These are phyloP conservation scores for Penicillium freii DNA, from an alignment of 2,329 filamentous ascomycete species.

Conservation along the genomic window DNA sequence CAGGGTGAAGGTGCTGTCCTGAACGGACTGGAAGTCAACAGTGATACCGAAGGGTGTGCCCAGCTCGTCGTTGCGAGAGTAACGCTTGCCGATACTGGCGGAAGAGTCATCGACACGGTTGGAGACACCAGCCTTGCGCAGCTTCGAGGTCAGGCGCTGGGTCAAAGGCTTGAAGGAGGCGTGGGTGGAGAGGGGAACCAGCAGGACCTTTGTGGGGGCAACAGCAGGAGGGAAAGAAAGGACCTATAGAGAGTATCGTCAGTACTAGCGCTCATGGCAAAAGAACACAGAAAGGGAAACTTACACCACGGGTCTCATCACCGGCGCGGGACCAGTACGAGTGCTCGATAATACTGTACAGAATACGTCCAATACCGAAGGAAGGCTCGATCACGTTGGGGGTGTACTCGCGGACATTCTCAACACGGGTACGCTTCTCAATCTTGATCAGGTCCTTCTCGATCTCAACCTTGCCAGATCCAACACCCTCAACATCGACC, in stretches of 20 bases:
- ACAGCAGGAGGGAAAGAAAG: slow-evolving; percentile 73
- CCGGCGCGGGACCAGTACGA: slow-evolving; percentile 87
- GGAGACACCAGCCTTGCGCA: slow-evolving; percentile 74
- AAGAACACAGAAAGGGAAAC: slow-evolving; percentile 37
- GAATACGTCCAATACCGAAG: slow-evolving; percentile 91
- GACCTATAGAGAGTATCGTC: slow-evolving; percentile 47
- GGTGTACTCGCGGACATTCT: slow-evolving; percentile 85
- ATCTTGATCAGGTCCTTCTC: slow-evolving; percentile 77
- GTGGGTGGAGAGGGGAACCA: slow-evolving; percentile 84
- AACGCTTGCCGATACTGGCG: slow-evolving; percentile 91
- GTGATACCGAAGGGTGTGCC: slow-evolving; percentile 93
- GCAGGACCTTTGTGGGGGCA: slow-evolving; percentile 91
- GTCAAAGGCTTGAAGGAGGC: slow-evolving; percentile 76
- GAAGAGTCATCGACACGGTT: slow-evolving; percentile 87
- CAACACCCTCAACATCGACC: slow-evolving; percentile 67
- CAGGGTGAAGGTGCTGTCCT: slow-evolving; percentile 82
- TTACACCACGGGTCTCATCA: slow-evolving; percentile 82
- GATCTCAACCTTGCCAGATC: slow-evolving; percentile 73
- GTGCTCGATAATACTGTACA: slow-evolving; percentile 93
- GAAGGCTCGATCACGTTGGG: slow-evolving; percentile 97
- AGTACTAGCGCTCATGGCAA: not conserved
- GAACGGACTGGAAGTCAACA: slow-evolving; percentile 90
- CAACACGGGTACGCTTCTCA: slow-evolving; percentile 76
- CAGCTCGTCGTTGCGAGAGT: slow-evolving; percentile 90
- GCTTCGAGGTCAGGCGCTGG: slow-evolving; percentile 68